Conservation (phyloP, 2,329 filamentous ascomycete genomes). For the Aspergillus sojae region DNA sequence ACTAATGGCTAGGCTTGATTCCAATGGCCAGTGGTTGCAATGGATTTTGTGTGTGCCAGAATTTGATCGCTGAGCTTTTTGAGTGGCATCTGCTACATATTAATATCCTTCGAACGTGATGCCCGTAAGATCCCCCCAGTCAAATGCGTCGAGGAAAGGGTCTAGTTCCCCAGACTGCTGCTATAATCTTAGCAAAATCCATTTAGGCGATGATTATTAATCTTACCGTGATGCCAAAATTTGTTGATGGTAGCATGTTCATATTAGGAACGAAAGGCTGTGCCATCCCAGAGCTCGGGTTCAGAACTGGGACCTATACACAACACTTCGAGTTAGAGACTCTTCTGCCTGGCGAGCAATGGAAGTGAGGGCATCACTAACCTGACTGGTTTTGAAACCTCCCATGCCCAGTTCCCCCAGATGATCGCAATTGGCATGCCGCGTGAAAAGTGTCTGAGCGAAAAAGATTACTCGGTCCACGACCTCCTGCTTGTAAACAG, state of each 20-base stretch:
- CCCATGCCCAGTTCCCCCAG: conserved; percentile 33
- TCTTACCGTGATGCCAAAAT: conserved; percentile 30
- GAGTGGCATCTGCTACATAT: neutral
- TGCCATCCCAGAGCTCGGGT: conserved; percentile 24
- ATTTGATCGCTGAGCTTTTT: neutral
- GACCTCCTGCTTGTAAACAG: conserved; percentile 38
- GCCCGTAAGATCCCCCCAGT: conserved; percentile 37
- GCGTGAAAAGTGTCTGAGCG: conserved; percentile 38
- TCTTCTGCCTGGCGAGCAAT: neutral
- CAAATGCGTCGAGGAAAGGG: conserved; percentile 38
- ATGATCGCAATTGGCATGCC: conserved; percentile 37
- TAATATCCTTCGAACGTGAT: conserved; percentile 27
- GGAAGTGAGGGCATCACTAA: conserved; percentile 11
- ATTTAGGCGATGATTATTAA: neutral
- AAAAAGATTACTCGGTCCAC: conserved; percentile 40
- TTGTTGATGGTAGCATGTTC: conserved; percentile 25
- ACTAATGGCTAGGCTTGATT: neutral
- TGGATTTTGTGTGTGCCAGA: no score
- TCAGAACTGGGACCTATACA: conserved; percentile 23
- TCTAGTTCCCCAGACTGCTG: conserved; percentile 35
- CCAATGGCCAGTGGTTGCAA: neutral
- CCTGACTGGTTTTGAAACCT: conserved; percentile 35
- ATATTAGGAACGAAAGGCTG: conserved; percentile 27
- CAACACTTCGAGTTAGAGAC: neutral
- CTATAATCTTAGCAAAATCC: conserved; percentile 9